Percentiles rank a stretch among this genome's conserved stretches.
Evolutionary conservation across 2,329 filamentous ascomycete species (phyloP).

Genomic region (Sclerotinia trifoliorum): DNA sequence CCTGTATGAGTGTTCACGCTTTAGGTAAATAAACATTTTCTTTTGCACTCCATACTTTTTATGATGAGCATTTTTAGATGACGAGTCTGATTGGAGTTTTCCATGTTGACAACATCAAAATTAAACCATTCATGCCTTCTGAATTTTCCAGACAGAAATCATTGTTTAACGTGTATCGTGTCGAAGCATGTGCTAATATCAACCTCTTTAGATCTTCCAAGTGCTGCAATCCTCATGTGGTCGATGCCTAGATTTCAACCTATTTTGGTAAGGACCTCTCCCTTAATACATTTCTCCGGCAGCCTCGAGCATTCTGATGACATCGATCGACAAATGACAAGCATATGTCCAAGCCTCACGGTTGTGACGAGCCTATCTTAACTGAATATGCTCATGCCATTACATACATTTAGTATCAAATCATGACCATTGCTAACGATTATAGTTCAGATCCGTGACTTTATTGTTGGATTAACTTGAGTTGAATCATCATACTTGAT

Average conservation of each 20-base stretch:
- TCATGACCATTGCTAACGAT: slow-evolving; percentile 26
- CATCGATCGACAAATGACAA: slow-evolving; percentile 81
- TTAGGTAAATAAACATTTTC: slow-evolving; percentile 28
- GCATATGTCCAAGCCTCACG: slow-evolving; percentile 89
- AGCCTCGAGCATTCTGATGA: slow-evolving; percentile 66
- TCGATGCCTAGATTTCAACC: no score
- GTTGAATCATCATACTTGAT: not conserved
- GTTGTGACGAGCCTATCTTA: slow-evolving; percentile 55
- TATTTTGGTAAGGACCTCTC: slow-evolving; percentile 20
- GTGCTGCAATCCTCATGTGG: not conserved
- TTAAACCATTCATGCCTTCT: slow-evolving; percentile 73
- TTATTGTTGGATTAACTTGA: not conserved
- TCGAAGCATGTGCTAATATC: slow-evolving; percentile 20
- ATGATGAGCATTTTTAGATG: slow-evolving; percentile 62
- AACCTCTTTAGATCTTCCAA: not conserved
- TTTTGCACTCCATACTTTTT: slow-evolving; percentile 26
- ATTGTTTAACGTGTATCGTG: slow-evolving; percentile 38
- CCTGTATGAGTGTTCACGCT: not conserved
- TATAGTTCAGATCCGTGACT: not conserved
- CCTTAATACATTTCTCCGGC: slow-evolving; percentile 27
- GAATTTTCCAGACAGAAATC: slow-evolving; percentile 27
- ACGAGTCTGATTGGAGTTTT: slow-evolving; percentile 76
- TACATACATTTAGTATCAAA: slow-evolving; percentile 11
- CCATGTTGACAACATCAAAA: slow-evolving; percentile 66
- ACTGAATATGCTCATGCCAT: slow-evolving; percentile 44